phyloP scores from a whole-genome alignment of 2,329 filamentous ascomycete species.

The Cladosporium sp. region DNA sequence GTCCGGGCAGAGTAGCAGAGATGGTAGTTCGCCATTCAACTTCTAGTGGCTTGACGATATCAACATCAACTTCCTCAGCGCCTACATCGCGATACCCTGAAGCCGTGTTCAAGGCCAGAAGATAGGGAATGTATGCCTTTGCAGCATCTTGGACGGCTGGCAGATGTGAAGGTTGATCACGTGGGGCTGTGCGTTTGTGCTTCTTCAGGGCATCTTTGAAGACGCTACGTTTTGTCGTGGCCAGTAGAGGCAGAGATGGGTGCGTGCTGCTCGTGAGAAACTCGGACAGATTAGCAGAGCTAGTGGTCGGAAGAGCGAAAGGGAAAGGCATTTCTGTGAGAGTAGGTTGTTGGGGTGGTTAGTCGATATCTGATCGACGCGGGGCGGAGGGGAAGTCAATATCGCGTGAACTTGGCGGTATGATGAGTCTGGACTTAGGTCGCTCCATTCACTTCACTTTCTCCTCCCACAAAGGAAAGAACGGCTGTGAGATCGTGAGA shows the following conservation, averaged over 20 bases:
- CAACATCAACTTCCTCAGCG: slow-evolving; percentile 63
- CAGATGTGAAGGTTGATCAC: slow-evolving; percentile 67
- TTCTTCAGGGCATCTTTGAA: slow-evolving; percentile 80
- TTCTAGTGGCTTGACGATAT: slow-evolving; percentile 64
- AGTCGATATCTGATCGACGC: neutral
- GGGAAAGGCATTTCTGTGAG: slow-evolving; percentile 71
- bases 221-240: slow-evolving; percentile 78
- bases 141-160: slow-evolving; percentile 64
- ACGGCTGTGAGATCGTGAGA: too few relatives aligned
- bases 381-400: neutral
- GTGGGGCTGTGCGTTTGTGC: slow-evolving; percentile 76
- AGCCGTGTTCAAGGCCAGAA: slow-evolving; percentile 72
- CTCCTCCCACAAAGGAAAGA: too few relatives aligned
- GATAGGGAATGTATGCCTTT: slow-evolving; percentile 76
- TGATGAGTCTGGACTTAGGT: too few relatives aligned
- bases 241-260: slow-evolving; percentile 77
- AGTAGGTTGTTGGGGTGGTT: neutral
- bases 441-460: too few relatives aligned
- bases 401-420: too few relatives aligned
- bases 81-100: slow-evolving; percentile 46
- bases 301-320: slow-evolving; percentile 85
- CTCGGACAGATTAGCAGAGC: slow-evolving; percentile 74
- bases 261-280: slow-evolving; percentile 77
- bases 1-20: slow-evolving; percentile 58
- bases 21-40: slow-evolving; percentile 79